Evolutionary conservation across 2,329 filamentous ascomycete genomes (phyloP), one percentile per base, ranked within the genome.

Genomic region (Xylariales sp.): DNA sequence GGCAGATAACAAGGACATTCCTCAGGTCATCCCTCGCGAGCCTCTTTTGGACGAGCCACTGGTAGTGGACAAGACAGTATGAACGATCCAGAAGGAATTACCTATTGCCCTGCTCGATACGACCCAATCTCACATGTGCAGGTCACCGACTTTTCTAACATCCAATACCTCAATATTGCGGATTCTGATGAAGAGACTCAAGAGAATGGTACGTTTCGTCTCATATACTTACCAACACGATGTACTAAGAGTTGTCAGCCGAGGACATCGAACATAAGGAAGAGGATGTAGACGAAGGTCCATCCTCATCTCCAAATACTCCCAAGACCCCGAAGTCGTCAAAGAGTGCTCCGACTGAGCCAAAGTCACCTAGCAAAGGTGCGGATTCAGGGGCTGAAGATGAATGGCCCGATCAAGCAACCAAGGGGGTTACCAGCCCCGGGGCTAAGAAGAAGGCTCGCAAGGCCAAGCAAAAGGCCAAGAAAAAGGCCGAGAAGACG

Each of bases 101-200:
- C 38, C 18, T 41, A 39, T 28, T 48, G 46, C 28, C 31, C 44
- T 16, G 31, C 24, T 21, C 44, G 46, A 27, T 16, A 24, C 32
- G 36, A 46, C 31, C 33, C 34, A 16, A 43, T 40, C 37, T 36
- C 36, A 41, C 46, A 46, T 21, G 41, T 48, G 31, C 46, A 48
- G 42, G 38, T 44, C 35, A 41, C 46, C 40, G 44, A 48, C 36
- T 48, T 44, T 14, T 42, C 44, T 25, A 35, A 46, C 16, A 35
- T 48, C n/a, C 37, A 44, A 21, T 48, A 34, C 18, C 27, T 42
- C 5, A 19, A 39, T 20, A 25, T 33, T 8, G 11, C 16, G 5
- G 16, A 39, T 11, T 42, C 44, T 5, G 40, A 43, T 28, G 44
- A 48, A 11, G 46, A 48, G 28, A 25, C 31, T 32, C 31, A 40